Evolutionary conservation across 1,139 yeast species (phyloP), one percentile per base, ranked within the genome.

Genomic region (Debaryomycetaceae sp.): DNA sequence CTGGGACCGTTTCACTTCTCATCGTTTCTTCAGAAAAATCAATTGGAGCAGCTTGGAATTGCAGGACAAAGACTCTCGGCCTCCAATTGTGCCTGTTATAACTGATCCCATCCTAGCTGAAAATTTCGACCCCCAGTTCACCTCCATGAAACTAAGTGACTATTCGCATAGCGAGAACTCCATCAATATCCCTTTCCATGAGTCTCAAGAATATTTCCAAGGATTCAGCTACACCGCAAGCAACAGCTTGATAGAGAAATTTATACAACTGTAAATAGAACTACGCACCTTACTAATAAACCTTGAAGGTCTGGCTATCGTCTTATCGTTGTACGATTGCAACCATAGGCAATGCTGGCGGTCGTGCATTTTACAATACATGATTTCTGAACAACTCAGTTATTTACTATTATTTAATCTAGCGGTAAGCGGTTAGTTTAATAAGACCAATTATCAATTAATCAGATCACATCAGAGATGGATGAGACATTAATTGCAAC

Each of bases 401-500:
- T 22, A 22, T 22, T 22, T 22, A 22, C 26, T 11, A 22, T 22
- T 11, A 11, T n/a, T n/a, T 22, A 22, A 22, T 22, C 26, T 3
- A 8, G 7, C 11, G 26, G 26, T 22, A 22, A 11, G 26, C 26
- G 26, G 26, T 22, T 22, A 22, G 11, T 8, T 22, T 22, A 22
- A 22, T 22, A 8, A 22, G 11, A 22, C 26, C 15, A 30, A 9
- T 30, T 30, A 15, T 13, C 9, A 30, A 30, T 13, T 30, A 30
- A 30, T 30, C 13, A 14, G 4, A 30, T 14, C 17, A 14, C 15
- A 26, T 30, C 31, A 17, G 47, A 31, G 40, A 91, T 91, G 98
- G 98, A 91, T 70, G 95, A 87, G 67, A 75, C 83, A 34, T 81
- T 91, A 56, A 91, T 91, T 57, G 78, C 87, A 48, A 88, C 96